Conservation (phyloP, 208 protist genomes). For the Strigomonas galati region DNA sequence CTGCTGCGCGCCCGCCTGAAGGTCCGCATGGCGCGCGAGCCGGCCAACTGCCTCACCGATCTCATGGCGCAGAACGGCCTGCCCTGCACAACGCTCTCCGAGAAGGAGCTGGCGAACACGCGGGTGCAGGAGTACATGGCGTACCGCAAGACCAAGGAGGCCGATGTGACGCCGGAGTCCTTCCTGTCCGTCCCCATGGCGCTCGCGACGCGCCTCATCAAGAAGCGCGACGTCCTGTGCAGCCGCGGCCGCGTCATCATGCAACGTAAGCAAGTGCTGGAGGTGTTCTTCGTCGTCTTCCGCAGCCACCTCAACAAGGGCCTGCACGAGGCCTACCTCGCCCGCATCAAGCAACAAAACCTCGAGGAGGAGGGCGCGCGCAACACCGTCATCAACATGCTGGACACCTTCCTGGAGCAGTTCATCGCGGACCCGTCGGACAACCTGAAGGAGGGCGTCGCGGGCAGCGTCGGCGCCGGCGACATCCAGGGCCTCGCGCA, state of each 20-base stretch:
- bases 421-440: conserved; percentile 70
- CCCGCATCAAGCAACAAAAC: conserved; percentile 54
- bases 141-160: conserved; percentile 37
- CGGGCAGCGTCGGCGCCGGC: conserved; percentile 49
- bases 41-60: conserved; percentile 53
- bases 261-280: conserved; percentile 72
- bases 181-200: conserved; percentile 73
- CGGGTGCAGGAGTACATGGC: conserved; percentile 60
- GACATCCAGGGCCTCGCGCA: conserved; percentile 79
- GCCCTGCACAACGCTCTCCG: conserved; percentile 57
- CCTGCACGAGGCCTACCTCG: conserved; percentile 75
- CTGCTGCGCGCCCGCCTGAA: conserved; percentile 76
- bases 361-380: conserved; percentile 56
- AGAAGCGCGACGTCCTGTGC: conserved; percentile 67
- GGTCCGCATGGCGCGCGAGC: conserved; percentile 65
- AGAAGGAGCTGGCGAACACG: conserved; percentile 34
- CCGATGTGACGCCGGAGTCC: conserved; percentile 39
- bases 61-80: conserved; percentile 78
- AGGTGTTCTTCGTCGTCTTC: conserved; percentile 85
- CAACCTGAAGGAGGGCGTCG: conserved; percentile 47
- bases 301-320: conserved; percentile 52
- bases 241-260: conserved; percentile 68
- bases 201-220: conserved; percentile 77
- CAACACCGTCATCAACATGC: conserved; percentile 74
- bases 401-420: conserved; percentile 80